Evolutionary conservation across 2,329 filamentous ascomycete species (phyloP), one percentile per base, ranked within the genome.

Genomic region (Trichoderma sp.): DNA sequence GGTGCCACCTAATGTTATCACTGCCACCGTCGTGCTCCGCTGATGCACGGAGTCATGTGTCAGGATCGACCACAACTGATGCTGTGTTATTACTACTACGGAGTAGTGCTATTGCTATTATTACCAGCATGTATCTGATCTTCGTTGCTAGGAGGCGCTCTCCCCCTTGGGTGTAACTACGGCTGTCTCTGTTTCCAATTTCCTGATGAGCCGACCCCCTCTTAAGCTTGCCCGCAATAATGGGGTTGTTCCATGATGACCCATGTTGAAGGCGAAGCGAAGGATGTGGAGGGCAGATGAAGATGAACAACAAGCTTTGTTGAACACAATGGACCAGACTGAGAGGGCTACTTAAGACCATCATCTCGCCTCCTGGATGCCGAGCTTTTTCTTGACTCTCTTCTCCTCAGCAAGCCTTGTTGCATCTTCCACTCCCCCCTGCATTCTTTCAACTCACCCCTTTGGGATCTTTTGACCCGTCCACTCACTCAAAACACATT

Each of bases 291-390:
- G 28, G 63, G 47, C 21, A n/a, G 63, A 56, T 56, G 47, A 56
- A 43, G 53, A 15, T 18, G 51, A 43, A 39, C 24, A 28, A 57
- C 32, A 30, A 21, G 26, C 34, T 18, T 21, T n/a, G 24, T 5
- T 58, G 6, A 21, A 24, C 15, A 9, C 26, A 12, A 67, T 58
- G 24, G 7, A 21, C 14, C 12, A 34, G 26, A 26, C 53, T 34
- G 62, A 34, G 30, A 26, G 14, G 66, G 58, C 36, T 76, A 77
- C 71, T 77, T 77, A 77, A 77, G 71, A 74, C 71, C 32, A 36
- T 62, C 14, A 61, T 32, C 71, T 56, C 62, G 71, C 72, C 74
- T 73, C 69, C 70, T 34, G 47, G 15, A 53, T 61, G 18, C 53
- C 15, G 12, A 24, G 28, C 66, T 26, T 57, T 57, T 34, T 60